These are phyloP conservation scores for Parasarocladium wereldwijsianum DNA, from an alignment of 2,329 filamentous ascomycete genomes.

Conservation along the genomic window DNA sequence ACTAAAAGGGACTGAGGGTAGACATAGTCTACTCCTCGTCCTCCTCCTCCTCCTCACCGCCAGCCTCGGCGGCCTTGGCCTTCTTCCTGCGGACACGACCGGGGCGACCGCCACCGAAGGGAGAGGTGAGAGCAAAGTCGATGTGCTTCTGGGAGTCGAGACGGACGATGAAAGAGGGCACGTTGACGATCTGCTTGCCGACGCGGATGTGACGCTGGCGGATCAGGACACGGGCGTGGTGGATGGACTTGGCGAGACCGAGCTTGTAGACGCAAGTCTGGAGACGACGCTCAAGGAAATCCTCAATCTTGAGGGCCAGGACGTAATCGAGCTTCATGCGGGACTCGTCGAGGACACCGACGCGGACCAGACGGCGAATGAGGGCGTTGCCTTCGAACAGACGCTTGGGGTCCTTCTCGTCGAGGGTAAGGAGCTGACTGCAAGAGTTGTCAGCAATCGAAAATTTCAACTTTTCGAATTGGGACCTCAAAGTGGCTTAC, in stretches of 20 bases:
- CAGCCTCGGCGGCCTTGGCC: slow-evolving; percentile 87
- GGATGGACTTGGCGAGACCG: slow-evolving; percentile 98
- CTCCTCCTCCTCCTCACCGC: slow-evolving; percentile 67
- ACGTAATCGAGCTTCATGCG: slow-evolving; percentile 99
- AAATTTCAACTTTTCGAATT: neutral
- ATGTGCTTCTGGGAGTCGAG: slow-evolving; percentile 99
- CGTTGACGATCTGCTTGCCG: slow-evolving; percentile 99
- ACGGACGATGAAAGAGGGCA: slow-evolving; percentile 98
- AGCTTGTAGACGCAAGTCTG: slow-evolving; percentile 99
- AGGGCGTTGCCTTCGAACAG: slow-evolving; percentile 99
- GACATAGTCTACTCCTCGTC: slow-evolving; percentile 57
- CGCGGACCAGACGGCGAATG: slow-evolving; percentile 98
- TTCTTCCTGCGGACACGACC: slow-evolving; percentile 99
- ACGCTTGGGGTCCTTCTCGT: slow-evolving; percentile 99
- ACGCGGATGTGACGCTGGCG: slow-evolving; percentile 99
- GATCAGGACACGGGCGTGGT: slow-evolving; percentile 99
- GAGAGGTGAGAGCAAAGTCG: slow-evolving; percentile 94
- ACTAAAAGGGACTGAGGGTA: slow-evolving; percentile 12
- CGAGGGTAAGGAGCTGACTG: slow-evolving; percentile 98
- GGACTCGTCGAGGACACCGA: slow-evolving; percentile 98
- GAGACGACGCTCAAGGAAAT: slow-evolving; percentile 99
- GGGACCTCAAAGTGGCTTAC: slow-evolving; percentile 33
- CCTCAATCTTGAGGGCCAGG: slow-evolving; percentile 95
- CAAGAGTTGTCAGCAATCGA: slow-evolving; percentile 11
- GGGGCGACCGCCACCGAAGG: slow-evolving; percentile 91